These are phyloP conservation scores for Lactarius psammicola DNA, from an alignment of 768 basidiomycete species.

Conservation along the genomic window DNA sequence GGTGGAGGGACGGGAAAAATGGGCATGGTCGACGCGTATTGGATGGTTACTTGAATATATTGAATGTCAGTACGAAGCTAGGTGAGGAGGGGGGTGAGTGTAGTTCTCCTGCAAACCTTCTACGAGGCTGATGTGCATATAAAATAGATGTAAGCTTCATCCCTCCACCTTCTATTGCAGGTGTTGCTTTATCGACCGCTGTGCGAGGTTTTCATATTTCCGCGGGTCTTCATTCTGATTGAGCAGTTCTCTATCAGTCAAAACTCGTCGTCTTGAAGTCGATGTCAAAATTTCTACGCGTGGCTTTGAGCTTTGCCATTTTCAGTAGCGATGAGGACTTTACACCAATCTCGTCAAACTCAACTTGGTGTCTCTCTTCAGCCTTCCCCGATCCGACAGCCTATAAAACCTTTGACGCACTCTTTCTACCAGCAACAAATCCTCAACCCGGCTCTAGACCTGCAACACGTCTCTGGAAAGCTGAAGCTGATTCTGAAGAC, in stretches of 20 bases:
- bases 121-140: conserved; percentile 27
- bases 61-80: conserved; percentile 65
- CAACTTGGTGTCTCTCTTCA: conserved; percentile 63
- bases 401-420: conserved; percentile 52
- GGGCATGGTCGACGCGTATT: conserved; percentile 64
- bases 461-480: conserved; percentile 35
- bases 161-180: conserved; percentile 58
- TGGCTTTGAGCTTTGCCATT: conserved; percentile 39
- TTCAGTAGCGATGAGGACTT: conserved; percentile 11
- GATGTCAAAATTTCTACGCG: conserved; percentile 61
- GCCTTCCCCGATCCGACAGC: conserved; percentile 55
- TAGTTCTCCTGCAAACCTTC: neutral
- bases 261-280: conserved; percentile 76
- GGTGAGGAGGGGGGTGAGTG: conserved; percentile 52
- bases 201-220: conserved; percentile 42
- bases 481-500: conserved; percentile 39
- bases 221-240: neutral
- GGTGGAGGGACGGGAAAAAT: conserved; percentile 57
- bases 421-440: conserved; percentile 38
- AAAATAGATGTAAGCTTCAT: conserved; percentile 35
- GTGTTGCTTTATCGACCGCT: conserved; percentile 60
- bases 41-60: conserved; percentile 77
- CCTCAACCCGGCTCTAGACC: conserved; percentile 7
- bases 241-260: conserved; percentile 47
- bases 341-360: conserved; percentile 32